These are phyloP conservation scores for Nicotiana tomentosiformis DNA, from an alignment of 257 asterid genomes.

Conservation along the genomic window DNA sequence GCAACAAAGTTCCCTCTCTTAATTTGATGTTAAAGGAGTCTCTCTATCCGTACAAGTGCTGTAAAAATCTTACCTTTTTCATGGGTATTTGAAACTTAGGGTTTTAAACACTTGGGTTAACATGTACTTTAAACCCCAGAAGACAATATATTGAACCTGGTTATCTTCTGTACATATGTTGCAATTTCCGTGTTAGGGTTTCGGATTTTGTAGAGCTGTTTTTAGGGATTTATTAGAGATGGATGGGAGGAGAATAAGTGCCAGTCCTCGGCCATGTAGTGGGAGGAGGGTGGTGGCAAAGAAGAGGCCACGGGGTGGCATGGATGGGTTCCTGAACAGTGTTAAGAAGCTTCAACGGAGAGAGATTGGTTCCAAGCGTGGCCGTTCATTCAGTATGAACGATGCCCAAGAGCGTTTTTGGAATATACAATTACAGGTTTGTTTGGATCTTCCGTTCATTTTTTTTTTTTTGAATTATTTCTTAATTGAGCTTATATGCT, in stretches of 20 bases:
- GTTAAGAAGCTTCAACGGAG: constrained; percentile 22
- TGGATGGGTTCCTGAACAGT: constrained; percentile 15
- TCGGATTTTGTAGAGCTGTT: neutral
- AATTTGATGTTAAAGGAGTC: neutral
- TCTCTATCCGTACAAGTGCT: neutral
- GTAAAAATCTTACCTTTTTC: neutral
- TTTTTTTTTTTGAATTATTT: neutral
- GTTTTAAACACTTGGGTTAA: neutral
- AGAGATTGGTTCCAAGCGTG: constrained; percentile 17
- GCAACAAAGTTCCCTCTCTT: neutral
- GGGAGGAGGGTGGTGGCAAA: constrained; percentile 20
- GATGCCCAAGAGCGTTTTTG: constrained; percentile 20
- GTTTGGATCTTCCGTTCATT: neutral
- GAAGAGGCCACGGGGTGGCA: constrained; percentile 14
- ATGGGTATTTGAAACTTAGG: neutral
- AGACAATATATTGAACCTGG: neutral
- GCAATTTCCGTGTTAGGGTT: neutral
- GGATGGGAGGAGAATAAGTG: constrained; percentile 21
- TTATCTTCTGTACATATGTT: neutral
- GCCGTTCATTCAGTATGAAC: constrained; percentile 19
- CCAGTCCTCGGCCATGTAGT: constrained; percentile 13
- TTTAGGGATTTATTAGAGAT: neutral
- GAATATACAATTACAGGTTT: constrained; percentile 17
- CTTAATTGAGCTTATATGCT: neutral
- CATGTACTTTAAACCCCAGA: neutral